Conservation (phyloP, 2,329 filamentous ascomycete genomes). For the Juglanconis oblonga region DNA sequence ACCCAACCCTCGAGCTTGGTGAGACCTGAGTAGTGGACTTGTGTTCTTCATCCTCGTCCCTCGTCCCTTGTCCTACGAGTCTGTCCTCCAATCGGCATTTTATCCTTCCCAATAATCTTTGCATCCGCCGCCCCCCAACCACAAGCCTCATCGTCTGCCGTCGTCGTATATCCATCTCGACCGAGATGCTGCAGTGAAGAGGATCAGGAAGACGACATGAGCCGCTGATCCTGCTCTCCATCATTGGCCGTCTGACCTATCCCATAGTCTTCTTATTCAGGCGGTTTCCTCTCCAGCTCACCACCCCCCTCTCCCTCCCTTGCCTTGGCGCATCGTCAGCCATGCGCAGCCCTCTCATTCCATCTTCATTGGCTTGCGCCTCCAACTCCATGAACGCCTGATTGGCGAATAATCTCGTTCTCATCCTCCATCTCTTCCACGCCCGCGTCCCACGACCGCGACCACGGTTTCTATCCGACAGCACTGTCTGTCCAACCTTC, state of each 20-base stretch:
- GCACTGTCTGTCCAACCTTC: neutral
- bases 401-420: slow-evolving; percentile 14
- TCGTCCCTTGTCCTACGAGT: neutral
- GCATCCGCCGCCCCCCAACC: neutral
- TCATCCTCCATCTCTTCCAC: neutral
- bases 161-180: neutral
- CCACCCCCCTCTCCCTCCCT: neutral
- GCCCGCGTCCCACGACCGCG: neutral
- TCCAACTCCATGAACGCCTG: slow-evolving; percentile 8
- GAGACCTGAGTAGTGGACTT: neutral
- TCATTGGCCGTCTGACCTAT: neutral
- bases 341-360: slow-evolving; percentile 9
- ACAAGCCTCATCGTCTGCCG: neutral
- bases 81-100: slow-evolving; percentile 2
- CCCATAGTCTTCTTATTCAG: neutral
- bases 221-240: neutral
- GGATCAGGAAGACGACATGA: neutral
- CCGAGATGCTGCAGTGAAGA: neutral
- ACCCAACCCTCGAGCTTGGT: neutral
- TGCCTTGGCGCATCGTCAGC: slow-evolving; percentile 10
- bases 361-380: slow-evolving; percentile 14
- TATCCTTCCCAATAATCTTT: neutral
- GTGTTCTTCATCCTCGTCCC: neutral
- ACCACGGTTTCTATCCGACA: neutral
- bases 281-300: neutral